Evolutionary conservation across 2,329 filamentous ascomycete genomes (phyloP).

Genomic region (Alternaria consortialis): DNA sequence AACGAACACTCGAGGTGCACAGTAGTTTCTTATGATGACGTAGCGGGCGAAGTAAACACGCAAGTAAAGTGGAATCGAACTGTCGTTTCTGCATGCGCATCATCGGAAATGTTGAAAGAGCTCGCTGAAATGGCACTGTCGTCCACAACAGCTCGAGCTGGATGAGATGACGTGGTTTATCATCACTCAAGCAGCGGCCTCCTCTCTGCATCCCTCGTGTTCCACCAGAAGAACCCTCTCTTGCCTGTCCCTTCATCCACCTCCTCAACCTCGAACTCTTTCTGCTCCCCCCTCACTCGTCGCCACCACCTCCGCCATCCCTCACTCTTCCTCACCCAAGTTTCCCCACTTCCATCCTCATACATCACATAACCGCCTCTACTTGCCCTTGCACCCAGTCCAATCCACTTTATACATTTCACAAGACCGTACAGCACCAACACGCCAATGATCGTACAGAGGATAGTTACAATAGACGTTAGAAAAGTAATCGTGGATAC

Average conservation of each 20-base stretch:
- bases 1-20: not conserved
- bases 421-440: conserved; percentile 45
- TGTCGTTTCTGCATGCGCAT: not conserved
- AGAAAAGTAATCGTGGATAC: conserved; percentile 59
- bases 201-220: conserved; percentile 25
- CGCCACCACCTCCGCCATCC: conserved; percentile 44
- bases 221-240: conserved; percentile 36
- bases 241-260: conserved; percentile 39
- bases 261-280: conserved; percentile 37
- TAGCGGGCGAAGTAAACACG: not conserved
- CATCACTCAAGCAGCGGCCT: conserved; percentile 29
- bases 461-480: conserved; percentile 54
- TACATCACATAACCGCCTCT: conserved; percentile 41
- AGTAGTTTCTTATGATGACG: not conserved
- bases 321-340: conserved; percentile 44
- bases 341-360: conserved; percentile 38
- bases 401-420: conserved; percentile 24
- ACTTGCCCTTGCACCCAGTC: conserved; percentile 22
- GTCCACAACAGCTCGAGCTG: not conserved
- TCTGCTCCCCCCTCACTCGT: conserved; percentile 28
- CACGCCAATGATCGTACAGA: conserved; percentile 53
- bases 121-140: not conserved
- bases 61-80: not conserved
- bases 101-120: not conserved
- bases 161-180: accelerated